Evolutionary conservation across 345 rosid genomes (phyloP).

Genomic region (Brassica juncea): DNA sequence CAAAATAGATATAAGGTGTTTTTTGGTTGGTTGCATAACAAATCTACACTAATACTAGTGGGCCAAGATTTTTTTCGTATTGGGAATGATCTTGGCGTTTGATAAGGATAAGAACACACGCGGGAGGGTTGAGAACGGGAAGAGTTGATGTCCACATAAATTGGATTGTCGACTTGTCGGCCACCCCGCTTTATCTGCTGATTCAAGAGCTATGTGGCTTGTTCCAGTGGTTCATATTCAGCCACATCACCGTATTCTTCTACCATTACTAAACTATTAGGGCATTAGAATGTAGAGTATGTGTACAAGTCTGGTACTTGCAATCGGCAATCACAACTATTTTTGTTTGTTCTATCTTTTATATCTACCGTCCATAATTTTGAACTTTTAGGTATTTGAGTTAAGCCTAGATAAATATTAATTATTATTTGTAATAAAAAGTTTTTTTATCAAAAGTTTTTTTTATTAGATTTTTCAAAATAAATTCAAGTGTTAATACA

Average conservation of each 20-base stretch:
- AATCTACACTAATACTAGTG: slow-evolving; percentile 7
- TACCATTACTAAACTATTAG: slow-evolving; percentile 14
- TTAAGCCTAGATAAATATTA: too few species aligned
- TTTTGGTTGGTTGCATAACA: not conserved
- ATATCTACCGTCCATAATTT: not conserved
- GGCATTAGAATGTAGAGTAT: slow-evolving; percentile 15
- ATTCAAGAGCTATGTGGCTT: slow-evolving; percentile 22
- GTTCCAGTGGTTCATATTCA: slow-evolving; percentile 19
- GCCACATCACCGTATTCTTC: slow-evolving; percentile 28
- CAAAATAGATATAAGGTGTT: not conserved
- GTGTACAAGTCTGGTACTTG: slow-evolving; percentile 30
- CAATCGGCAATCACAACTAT: not conserved
- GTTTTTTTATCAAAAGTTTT: not conserved
- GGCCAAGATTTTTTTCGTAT: not conserved
- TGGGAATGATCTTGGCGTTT: slow-evolving; percentile 30
- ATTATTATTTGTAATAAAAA: not conserved
- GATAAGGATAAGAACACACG: slow-evolving; percentile 43
- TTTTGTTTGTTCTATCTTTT: not conserved
- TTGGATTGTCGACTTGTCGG: slow-evolving; percentile 75
- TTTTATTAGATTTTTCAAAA: not conserved
- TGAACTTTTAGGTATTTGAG: not conserved
- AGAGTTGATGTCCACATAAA: slow-evolving; percentile 54
- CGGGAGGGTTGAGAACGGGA: slow-evolving; percentile 38
- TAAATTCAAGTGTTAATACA: not conserved
- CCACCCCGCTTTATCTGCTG: slow-evolving; percentile 64